Evolutionary conservation across 2,329 filamentous ascomycete species (phyloP).

Genomic region (Sphaerostilbella broomeana): DNA sequence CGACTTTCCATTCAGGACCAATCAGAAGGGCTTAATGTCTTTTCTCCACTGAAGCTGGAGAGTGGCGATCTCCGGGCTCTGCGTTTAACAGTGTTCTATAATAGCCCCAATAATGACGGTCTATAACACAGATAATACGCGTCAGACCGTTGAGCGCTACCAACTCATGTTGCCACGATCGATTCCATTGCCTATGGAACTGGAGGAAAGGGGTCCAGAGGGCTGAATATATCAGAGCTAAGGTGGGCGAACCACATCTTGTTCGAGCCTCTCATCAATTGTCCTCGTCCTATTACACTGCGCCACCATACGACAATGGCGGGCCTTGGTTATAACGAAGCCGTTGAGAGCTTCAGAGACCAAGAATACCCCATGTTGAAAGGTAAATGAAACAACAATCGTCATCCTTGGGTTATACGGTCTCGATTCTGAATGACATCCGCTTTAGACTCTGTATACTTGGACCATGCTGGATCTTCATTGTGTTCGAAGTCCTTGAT

Average conservation of each 20-base stretch:
- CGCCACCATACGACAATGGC: not conserved
- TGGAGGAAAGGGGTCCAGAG: not conserved
- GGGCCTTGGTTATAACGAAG: conserved; percentile 43
- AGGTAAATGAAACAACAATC: conserved; percentile 39
- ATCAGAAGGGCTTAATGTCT: not conserved
- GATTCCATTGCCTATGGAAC: not conserved
- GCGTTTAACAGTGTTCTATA: too few species aligned
- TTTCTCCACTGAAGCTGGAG: conserved; percentile 10
- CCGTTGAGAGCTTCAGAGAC: conserved; percentile 52
- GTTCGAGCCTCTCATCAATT: not conserved
- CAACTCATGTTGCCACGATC: too few species aligned
- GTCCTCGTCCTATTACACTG: not conserved
- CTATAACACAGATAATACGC: too few species aligned
- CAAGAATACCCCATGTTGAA: conserved; percentile 64
- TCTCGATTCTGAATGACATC: not conserved
- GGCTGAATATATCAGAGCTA: not conserved
- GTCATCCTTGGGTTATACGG: too few species aligned
- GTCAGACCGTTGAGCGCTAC: too few species aligned
- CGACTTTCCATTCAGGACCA: too few species aligned
- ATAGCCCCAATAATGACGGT: too few species aligned
- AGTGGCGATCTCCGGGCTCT: conserved; percentile 33
- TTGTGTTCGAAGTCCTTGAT: conserved; percentile 74
- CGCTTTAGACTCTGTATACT: conserved; percentile 61
- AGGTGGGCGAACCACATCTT: not conserved
- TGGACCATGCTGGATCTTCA: conserved; percentile 95